phyloP scores from a whole-genome alignment of 331 rosid species.

The Pyracantha coccinea region DNA sequence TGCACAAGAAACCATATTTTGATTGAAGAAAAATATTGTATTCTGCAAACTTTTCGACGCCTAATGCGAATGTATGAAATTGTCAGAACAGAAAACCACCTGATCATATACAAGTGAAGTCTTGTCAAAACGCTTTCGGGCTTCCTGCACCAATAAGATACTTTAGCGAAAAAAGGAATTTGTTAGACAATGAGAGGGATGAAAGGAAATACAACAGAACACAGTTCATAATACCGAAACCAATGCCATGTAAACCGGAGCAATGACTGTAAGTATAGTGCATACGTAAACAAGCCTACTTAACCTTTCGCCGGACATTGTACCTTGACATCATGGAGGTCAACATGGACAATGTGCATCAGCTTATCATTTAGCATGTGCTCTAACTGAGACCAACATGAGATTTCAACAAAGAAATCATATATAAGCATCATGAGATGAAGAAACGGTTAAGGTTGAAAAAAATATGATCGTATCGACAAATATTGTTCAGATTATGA shows the following conservation, averaged over 20 bases:
- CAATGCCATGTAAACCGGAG: background rate
- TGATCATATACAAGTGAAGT: slow-evolving; percentile 52
- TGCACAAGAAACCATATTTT: background rate
- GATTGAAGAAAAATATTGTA: background rate
- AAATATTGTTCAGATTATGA: background rate
- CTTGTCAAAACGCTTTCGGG: slow-evolving; percentile 71
- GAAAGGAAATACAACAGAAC: background rate
- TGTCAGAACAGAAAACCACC: slow-evolving; percentile 38
- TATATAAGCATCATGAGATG: background rate
- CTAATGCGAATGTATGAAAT: background rate
- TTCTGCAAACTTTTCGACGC: no score
- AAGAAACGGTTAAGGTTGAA: background rate
- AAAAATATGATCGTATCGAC: background rate
- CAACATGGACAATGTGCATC: slow-evolving; percentile 39
- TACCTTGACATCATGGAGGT: slow-evolving; percentile 67
- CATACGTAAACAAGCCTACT: background rate
- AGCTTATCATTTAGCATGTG: slow-evolving; percentile 52
- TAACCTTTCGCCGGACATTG: background rate
- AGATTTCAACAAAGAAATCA: slow-evolving; percentile 16
- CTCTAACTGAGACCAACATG: slow-evolving; percentile 47
- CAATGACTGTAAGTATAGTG: background rate
- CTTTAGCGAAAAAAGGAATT: background rate
- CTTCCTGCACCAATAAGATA: slow-evolving; percentile 46
- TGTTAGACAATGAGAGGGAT: background rate
- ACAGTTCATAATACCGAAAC: background rate